These are phyloP conservation scores for Crucihimalaya himalaica DNA, from an alignment of 345 rosid genomes.

Conservation along the genomic window DNA sequence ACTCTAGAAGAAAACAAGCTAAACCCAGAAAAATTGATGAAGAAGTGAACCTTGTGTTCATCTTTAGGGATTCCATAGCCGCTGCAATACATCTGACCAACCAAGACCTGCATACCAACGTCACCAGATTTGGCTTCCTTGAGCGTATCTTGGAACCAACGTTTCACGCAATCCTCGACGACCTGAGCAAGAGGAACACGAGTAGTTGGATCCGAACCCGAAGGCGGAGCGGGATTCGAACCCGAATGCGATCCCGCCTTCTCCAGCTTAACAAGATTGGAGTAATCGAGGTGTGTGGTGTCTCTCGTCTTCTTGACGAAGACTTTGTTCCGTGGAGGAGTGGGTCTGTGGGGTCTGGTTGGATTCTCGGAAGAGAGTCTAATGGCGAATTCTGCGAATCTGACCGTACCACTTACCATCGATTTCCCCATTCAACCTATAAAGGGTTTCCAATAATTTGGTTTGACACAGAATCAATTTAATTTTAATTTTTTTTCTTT, in stretches of 20 bases:
- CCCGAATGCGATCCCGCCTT: constrained; percentile 49
- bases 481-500: not conserved
- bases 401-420: constrained; percentile 21
- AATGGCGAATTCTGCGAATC: constrained; percentile 51
- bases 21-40: constrained; percentile 7
- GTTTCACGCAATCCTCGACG: constrained; percentile 65
- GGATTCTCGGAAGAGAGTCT: constrained; percentile 49
- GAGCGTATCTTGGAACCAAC: constrained; percentile 82
- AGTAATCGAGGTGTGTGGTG: constrained; percentile 25
- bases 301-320: constrained; percentile 37
- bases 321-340: constrained; percentile 32
- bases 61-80: constrained; percentile 83
- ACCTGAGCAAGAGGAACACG: constrained; percentile 64
- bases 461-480: constrained; percentile 1
- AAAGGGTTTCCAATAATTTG: constrained; percentile 6
- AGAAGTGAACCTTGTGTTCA: constrained; percentile 60
- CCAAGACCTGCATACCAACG: constrained; percentile 70
- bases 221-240: constrained; percentile 37
- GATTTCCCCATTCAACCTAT: constrained; percentile 63
- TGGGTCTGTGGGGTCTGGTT: constrained; percentile 40
- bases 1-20: not conserved
- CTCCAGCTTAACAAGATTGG: constrained; percentile 46
- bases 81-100: constrained; percentile 79
- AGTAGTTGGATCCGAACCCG: constrained; percentile 36
- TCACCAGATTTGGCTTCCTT: constrained; percentile 79